Conservation (phyloP, 345 rosid genomes). For the Eucalyptus regnans region DNA sequence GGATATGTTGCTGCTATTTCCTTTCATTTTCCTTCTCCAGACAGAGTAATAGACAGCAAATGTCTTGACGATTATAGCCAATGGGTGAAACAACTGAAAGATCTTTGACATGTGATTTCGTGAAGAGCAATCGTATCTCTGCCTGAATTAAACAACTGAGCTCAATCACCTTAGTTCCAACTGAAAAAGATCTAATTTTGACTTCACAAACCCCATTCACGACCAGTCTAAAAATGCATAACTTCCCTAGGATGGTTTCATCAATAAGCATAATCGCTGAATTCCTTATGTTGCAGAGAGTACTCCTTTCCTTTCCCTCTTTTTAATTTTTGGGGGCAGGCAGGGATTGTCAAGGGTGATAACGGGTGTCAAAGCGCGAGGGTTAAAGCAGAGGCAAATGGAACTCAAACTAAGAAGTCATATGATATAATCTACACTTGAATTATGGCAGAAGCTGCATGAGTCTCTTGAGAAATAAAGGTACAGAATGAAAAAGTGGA, state of each 20-base stretch:
- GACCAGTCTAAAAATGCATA: not conserved
- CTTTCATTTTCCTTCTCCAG: no score
- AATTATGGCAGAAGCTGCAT: not conserved
- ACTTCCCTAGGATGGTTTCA: not conserved
- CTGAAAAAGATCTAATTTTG: not conserved
- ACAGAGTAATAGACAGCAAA: no score
- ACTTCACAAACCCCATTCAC: not conserved
- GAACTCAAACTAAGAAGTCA: not conserved
- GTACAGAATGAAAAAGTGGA: not conserved
- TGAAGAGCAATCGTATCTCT: no score
- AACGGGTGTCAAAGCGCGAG: not conserved
- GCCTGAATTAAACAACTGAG: no score
- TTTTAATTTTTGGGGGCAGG: no score
- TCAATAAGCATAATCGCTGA: not conserved
- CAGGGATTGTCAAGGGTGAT: not conserved
- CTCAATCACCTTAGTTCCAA: not conserved
- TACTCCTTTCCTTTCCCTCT: no score
- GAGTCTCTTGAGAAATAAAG: not conserved
- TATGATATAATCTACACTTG: no score
- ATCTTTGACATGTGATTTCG: no score
- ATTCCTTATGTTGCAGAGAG: not conserved
- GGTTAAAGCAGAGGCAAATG: not conserved
- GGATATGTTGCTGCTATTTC: no score
- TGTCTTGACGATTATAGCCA: not conserved
- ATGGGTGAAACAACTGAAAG: not conserved